These are phyloP conservation scores for Ogataea trehalophila DNA, from an alignment of 805 yeast genomes.

Conservation along the genomic window DNA sequence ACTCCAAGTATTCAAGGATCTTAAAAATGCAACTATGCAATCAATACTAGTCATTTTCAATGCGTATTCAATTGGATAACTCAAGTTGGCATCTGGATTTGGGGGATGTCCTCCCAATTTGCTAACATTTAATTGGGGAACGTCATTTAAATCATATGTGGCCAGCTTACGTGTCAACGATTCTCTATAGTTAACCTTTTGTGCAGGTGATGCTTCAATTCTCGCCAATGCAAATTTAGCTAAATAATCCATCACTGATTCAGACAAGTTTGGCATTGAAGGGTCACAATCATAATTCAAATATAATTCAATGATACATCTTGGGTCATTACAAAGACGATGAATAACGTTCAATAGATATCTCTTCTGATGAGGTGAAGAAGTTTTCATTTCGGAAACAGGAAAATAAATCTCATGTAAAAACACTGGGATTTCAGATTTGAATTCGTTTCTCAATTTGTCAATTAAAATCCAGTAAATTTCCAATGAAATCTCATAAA, in stretches of 20 bases:
- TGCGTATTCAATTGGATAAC: conserved; percentile 76
- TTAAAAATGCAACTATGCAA: conserved; percentile 74
- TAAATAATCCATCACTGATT: conserved; percentile 71
- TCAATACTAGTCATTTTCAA: conserved; percentile 77
- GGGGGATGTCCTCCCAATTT: conserved; percentile 52
- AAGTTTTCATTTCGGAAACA: conserved; percentile 83
- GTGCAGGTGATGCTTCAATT: conserved; percentile 67
- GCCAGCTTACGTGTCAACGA: conserved; percentile 52
- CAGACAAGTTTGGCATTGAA: conserved; percentile 78
- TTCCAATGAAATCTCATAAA: conserved; percentile 86
- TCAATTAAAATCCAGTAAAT: conserved; percentile 88
- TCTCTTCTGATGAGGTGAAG: conserved; percentile 89
- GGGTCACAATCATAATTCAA: conserved; percentile 93
- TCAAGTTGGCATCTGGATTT: conserved; percentile 46
- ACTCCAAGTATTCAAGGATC: conserved; percentile 84
- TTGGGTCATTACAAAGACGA: conserved; percentile 80
- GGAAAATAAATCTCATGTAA: conserved; percentile 92
- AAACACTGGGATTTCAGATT: conserved; percentile 90
- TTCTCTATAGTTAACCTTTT: conserved; percentile 53
- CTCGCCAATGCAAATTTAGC: conserved; percentile 66
- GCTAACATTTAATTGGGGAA: conserved; percentile 72
- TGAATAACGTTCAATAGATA: conserved; percentile 78
- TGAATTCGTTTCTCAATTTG: conserved; percentile 81
- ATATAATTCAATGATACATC: conserved; percentile 87
- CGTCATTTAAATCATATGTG: conserved; percentile 66